Percentiles rank a stretch among this genome's conserved stretches.
These are phyloP conservation scores for Daldinia sp. DNA, from an alignment of 2,329 filamentous ascomycete species.

Conservation along the genomic window DNA sequence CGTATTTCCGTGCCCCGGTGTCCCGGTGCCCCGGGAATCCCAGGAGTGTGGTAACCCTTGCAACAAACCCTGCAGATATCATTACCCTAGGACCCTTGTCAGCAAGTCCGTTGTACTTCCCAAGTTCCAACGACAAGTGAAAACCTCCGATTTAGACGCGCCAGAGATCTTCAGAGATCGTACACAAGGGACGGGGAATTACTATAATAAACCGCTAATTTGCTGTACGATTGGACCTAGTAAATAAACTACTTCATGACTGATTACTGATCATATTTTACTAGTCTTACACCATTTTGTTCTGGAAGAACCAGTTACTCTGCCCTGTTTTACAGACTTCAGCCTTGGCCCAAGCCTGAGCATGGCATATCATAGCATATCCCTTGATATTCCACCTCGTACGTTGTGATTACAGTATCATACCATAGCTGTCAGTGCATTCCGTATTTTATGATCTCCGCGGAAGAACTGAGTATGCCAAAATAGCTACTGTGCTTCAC, in stretches of 20 bases:
- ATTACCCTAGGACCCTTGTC: slow-evolving; percentile 20
- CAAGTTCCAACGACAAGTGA: slow-evolving; percentile 8
- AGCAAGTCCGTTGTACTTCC: slow-evolving; percentile 9
- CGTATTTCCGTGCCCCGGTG: neutral
- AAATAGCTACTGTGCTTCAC: neutral
- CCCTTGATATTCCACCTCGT: slow-evolving; percentile 19
- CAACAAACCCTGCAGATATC: slow-evolving; percentile 9
- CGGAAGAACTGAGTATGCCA: neutral
- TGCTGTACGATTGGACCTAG: slow-evolving; percentile 9
- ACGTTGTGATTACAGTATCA: neutral
- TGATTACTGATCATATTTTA: slow-evolving; percentile 40
- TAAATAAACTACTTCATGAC: neutral
- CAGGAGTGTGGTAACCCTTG: slow-evolving; percentile 38
- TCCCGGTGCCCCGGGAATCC: slow-evolving; percentile 26
- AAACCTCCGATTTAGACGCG: slow-evolving; percentile 12
- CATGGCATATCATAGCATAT: slow-evolving; percentile 18
- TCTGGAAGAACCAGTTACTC: slow-evolving; percentile 1
- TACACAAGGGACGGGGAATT: slow-evolving; percentile 11
- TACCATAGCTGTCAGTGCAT: neutral
- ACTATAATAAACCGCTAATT: neutral
- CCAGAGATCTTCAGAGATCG: slow-evolving; percentile 10
- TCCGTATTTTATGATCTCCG: neutral
- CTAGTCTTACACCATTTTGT: slow-evolving; percentile 27
- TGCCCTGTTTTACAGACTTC: slow-evolving; percentile 8
- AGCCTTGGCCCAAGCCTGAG: slow-evolving; percentile 29